phyloP scores from a whole-genome alignment of 2,329 filamentous ascomycete species.

The Cordyceps farinosa region DNA sequence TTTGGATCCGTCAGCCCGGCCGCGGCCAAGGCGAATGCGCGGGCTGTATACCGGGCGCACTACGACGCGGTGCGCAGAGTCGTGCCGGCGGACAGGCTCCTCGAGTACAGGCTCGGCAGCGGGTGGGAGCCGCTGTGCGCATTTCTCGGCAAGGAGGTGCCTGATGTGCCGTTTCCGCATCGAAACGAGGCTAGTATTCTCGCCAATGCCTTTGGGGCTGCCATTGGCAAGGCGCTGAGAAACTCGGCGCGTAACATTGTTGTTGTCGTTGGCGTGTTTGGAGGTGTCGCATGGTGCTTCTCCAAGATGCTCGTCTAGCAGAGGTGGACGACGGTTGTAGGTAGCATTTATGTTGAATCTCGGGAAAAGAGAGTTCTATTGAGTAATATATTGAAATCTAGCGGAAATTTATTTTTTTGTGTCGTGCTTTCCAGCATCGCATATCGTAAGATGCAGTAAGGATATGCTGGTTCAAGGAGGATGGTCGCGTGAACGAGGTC shows the following conservation, averaged over 20 bases:
- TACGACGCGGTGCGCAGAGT: conserved; percentile 32
- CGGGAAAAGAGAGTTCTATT: neutral
- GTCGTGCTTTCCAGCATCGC: too few species aligned
- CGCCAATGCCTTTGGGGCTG: neutral
- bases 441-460: too few species aligned
- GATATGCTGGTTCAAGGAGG: too few species aligned
- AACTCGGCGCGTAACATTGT: neutral
- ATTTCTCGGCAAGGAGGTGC: conserved; percentile 33
- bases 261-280: neutral
- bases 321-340: neutral
- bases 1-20: conserved; percentile 19
- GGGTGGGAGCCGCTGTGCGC: conserved; percentile 37
- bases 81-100: conserved; percentile 29
- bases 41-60: conserved; percentile 28
- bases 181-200: conserved; percentile 25
- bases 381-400: neutral
- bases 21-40: conserved; percentile 18
- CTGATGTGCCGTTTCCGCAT: conserved; percentile 33
- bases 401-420: neutral
- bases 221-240: neutral
- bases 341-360: neutral
- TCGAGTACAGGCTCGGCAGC: conserved; percentile 33
- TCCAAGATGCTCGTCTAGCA: neutral
- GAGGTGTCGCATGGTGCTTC: neutral
- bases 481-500: too few species aligned